Evolutionary conservation across 78 protist species (phyloP).

Genomic region (Capsaspora owczarzaki): DNA sequence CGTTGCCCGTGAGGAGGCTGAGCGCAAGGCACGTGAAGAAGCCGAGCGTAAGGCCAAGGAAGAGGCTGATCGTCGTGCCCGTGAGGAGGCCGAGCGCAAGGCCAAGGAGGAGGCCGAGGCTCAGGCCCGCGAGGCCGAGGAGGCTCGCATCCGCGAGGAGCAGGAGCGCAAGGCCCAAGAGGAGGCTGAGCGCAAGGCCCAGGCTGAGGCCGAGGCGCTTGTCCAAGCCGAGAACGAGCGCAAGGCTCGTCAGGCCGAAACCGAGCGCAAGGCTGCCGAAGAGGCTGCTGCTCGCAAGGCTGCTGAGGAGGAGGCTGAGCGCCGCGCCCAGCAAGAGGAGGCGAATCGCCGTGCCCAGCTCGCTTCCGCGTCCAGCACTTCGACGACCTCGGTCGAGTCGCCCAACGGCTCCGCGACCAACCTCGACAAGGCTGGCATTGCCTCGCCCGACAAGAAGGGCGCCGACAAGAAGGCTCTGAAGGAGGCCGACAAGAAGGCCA

Average conservation of each 20-base stretch:
- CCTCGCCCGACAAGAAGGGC: no score
- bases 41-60: background rate
- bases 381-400: no score
- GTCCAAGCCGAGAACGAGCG: background rate
- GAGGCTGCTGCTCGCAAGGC: background rate
- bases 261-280: background rate
- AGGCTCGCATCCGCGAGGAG: background rate
- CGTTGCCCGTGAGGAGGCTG: background rate
- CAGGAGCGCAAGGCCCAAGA: background rate
- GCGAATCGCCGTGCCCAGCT: no score
- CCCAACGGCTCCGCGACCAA: no score
- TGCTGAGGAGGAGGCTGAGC: background rate
- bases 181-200: background rate
- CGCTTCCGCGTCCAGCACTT: no score
- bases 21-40: background rate
- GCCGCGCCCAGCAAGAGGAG: no score
- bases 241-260: background rate
- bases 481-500: no score
- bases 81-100: background rate
- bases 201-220: background rate
- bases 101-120: background rate
- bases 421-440: no score
- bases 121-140: background rate
- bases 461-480: no score
- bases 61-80: background rate